Evolutionary conservation across 2,329 filamentous ascomycete species (phyloP), one percentile per base, ranked within the genome.

Genomic region (Arthroderma sp.): DNA sequence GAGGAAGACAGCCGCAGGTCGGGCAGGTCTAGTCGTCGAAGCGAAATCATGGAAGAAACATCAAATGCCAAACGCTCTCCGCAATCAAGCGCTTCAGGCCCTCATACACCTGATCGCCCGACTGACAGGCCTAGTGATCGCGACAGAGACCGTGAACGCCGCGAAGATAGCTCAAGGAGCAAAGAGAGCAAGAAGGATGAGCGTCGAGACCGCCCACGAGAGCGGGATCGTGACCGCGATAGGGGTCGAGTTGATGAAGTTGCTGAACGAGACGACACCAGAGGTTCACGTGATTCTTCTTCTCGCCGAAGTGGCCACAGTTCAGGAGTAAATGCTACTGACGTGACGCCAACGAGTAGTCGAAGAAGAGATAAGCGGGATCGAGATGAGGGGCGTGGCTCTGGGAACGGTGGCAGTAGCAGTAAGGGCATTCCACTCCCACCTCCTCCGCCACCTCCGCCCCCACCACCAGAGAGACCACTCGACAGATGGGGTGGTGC

Each of bases 141-240:
- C 2, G 65, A 67, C 35, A 62, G 65, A 19, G 65, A 65, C 8
- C 64, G 66, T 21, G 63, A 66, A 2, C 62, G 66, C 15, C 65
- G 66, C 2, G 68, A 64, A 25, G 68, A 72, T 0, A 65, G 68
- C 2, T 62, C 61, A 54, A 63, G 59, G 44, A 60, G 63, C 7
- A 64, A 64, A 31, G 65, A 63, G 47, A 65, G 59, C 47, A 68
- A 70, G 56, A 70, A 70, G 37, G 71, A 73, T 53, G 70, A 73
- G 2, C 63, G 66, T 33, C 67, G 70, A 43, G 71, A 72, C 25
- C 70, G 71, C 4, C 68, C 70, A 38, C 64, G 60, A 54, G 60
- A 60, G 39, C 60, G 59, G 13, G 61, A 64, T 43, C 59, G 60
- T 33, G 62, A 59, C 55, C 66, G 60, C 66, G 66, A 56, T 67